Conservation (phyloP, 2,329 filamentous ascomycete species). For the Paramyrothecium roridum region DNA sequence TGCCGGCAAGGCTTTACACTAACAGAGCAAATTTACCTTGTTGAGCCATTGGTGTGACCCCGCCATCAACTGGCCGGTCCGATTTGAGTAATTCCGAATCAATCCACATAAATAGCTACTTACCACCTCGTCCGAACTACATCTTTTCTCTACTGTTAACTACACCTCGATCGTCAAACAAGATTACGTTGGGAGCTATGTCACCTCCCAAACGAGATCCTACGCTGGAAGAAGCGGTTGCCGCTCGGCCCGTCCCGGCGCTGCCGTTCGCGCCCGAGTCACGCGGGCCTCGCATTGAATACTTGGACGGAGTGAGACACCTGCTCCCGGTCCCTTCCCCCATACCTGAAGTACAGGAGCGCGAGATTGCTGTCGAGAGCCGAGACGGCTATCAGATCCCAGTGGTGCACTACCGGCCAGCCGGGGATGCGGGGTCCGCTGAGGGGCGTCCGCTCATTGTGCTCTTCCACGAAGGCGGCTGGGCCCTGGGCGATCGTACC, state of each 20-base stretch:
- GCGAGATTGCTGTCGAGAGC: background rate
- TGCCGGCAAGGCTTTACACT: too few species aligned
- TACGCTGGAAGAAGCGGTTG: background rate
- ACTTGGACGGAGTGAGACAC: background rate
- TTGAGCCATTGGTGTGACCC: too few species aligned
- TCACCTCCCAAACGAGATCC: background rate
- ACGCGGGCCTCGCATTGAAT: background rate
- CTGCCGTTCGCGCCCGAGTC: background rate
- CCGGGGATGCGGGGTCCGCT: background rate
- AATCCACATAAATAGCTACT: too few species aligned
- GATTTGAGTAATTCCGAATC: too few species aligned
- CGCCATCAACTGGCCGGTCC: too few species aligned
- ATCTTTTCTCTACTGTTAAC: too few species aligned
- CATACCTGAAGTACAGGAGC: background rate
- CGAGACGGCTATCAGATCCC: background rate
- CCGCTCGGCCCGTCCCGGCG: background rate
- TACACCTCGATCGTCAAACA: too few species aligned
- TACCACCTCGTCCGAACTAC: too few species aligned
- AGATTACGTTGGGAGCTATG: too few species aligned
- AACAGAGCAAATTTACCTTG: too few species aligned
- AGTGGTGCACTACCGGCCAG: background rate
- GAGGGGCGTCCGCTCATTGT: constrained; percentile 1
- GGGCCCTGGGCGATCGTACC: constrained; percentile 2
- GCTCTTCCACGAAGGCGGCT: constrained; percentile 6
- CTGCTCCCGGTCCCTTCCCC: background rate